Evolutionary conservation across 352 stramenopile genomes (phyloP), one percentile per base, ranked within the genome.

Genomic region (Globisporangium cederbergense): DNA sequence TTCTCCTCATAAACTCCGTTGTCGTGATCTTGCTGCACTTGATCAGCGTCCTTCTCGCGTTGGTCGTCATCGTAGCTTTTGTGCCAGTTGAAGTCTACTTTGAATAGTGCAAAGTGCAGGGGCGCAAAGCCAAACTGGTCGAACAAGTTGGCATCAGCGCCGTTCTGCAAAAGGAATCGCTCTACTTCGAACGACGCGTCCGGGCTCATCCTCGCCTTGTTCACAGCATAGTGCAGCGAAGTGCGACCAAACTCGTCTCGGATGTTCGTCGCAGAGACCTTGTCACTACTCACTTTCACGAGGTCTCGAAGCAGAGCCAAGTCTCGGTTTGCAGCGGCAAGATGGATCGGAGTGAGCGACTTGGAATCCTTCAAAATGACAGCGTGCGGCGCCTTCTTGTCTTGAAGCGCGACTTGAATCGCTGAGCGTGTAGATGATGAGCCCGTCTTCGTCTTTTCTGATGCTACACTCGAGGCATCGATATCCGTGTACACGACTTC

Each of bases 101-200:
- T 91, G 25, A 86, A 70, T 16, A 93, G 55, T 0, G 84, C 82
- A 58, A 91, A 90, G 56, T 91, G 84, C 28, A 93, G 64, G 14
- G 73, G 59, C 4, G 78, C 65, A 55, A 88, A 85, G 1, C 73
- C 70, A 43, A 90, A 91, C n/a, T 75, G 50, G 59, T 93, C 84
- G 6, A 78, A 67, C 9, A 73, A 72, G 32, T 87, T 85, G 4
- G 67, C 71, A 58, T 88, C 71, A 5, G 82, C 73, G 10, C 83
- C 82, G 55, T 58, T 74, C 32, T 86, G 77, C 7, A 93, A 51
- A 28, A 93, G 58, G 42, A 91, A 85, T 1, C 85, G 78, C 64
- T 91, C 85, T 8, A 91, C 66, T n/a, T 90, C 80, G 43, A 93
- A 91, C 3, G 81, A 88, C n/a, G 85, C 85, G 16, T 91, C 81